phyloP scores from a whole-genome alignment of 768 basidiomycete species.

The Paxillus ammoniavirescens region DNA sequence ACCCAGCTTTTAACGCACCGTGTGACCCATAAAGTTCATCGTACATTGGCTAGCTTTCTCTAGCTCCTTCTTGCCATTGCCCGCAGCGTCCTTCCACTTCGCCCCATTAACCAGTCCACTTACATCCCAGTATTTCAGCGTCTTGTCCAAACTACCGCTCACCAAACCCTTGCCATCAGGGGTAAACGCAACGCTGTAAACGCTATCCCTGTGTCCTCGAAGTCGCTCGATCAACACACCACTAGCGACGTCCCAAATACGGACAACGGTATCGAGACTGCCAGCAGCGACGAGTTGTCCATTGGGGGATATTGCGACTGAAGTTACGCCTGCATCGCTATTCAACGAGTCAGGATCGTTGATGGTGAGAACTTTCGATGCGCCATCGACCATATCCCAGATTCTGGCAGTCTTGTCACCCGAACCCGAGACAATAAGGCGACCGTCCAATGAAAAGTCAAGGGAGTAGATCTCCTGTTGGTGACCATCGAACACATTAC shows the following conservation, averaged over 20 bases:
- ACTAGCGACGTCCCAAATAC: constrained; percentile 75
- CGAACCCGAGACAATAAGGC: constrained; percentile 85
- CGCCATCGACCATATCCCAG: constrained; percentile 54
- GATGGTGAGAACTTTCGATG: constrained; percentile 36
- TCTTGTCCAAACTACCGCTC: constrained; percentile 89
- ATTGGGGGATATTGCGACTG: constrained; percentile 76
- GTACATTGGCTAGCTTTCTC: constrained; percentile 58
- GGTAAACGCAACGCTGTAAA: constrained; percentile 90
- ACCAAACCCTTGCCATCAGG: constrained; percentile 88
- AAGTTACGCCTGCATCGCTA: constrained; percentile 69
- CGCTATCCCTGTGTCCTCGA: constrained; percentile 78
- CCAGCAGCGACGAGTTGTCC: constrained; percentile 67
- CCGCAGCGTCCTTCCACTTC: constrained; percentile 34
- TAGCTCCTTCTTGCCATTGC: constrained; percentile 48
- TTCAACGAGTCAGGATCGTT: constrained; percentile 50
- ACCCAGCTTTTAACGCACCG: constrained; percentile 42
- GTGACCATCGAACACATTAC: constrained; percentile 83
- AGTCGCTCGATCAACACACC: constrained; percentile 71
- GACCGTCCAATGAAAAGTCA: constrained; percentile 85
- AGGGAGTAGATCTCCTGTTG: constrained; percentile 93
- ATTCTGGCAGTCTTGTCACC: constrained; percentile 73
- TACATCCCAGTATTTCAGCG: constrained; percentile 85
- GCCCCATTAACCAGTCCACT: constrained; percentile 29
- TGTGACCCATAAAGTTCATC: constrained; percentile 89
- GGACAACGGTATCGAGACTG: constrained; percentile 70